Evolutionary conservation across 768 basidiomycete genomes (phyloP), one percentile per base, ranked within the genome.

Genomic region (Podaxis sp.): DNA sequence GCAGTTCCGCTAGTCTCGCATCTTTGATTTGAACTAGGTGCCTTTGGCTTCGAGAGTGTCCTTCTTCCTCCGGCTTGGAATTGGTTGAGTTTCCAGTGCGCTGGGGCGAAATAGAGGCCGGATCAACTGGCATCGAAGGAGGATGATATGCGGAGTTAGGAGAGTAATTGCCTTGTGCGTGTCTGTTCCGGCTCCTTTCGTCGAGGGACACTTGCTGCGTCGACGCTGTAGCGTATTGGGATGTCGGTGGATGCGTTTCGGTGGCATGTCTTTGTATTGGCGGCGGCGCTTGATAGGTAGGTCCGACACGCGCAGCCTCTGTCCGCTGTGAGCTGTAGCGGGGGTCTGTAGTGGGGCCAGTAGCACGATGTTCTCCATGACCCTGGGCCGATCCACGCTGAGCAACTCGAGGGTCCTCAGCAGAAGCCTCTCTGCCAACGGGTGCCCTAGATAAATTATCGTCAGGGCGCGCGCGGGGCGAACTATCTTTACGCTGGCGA

Each of bases 31-130:
- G 55, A 3, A 40, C 24, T 10, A 55, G 13, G 30, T 26, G 15
- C 37, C 48, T 62, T 44, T 62, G 61, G 4, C 30, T 56, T 40
- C 38, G 30, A 4, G 46, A 20, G 17, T n/a, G 3, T 4, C 30
- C 22, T 50, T 56, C 61, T 38, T 56, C 61, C 22, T 56, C 61
- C 10, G 36, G 11, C 10, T 49, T 56, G 36, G 44, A 17, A 28
- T 60, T 36, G 12, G 11, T 20, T 22, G 49, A 60, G n/a, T 62
- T 46, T 46, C 54, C 46, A 26, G 61, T 50, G 22, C 48, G 55
- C 38, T 62, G 61, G 41, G 61, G 48, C 36, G 55, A 62, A 38
- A 56, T n/a, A 28, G 61, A 49, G 10, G 54, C n/a, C 13, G 46
- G 33, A 37, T 62, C 26, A 28, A 28, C 26, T 13, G 33, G 12